Conservation (phyloP, 2,329 filamentous ascomycete genomes). For the Exutisphaerella laricina region DNA sequence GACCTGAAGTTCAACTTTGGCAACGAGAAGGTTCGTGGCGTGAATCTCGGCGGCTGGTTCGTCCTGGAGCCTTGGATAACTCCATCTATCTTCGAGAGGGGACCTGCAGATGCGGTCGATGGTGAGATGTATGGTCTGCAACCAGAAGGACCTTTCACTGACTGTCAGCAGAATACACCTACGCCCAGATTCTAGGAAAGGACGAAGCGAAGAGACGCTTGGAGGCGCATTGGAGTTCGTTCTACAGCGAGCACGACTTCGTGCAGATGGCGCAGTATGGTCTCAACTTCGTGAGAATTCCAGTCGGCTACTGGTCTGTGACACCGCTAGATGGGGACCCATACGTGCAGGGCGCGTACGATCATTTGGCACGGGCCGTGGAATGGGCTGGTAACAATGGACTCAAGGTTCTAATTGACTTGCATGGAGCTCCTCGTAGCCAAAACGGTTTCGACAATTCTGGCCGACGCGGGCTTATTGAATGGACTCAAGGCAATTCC, state of each 20-base stretch:
- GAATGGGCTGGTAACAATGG: constrained; percentile 51
- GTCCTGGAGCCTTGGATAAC: constrained; percentile 62
- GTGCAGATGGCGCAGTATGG: constrained; percentile 36
- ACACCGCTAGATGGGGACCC: constrained; percentile 47
- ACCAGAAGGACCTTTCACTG: too few species aligned
- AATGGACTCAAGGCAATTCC: constrained; percentile 42
- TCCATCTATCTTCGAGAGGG: constrained; percentile 53
- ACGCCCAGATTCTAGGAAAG: constrained; percentile 42
- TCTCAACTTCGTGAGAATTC: constrained; percentile 44
- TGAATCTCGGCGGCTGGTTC: constrained; percentile 61
- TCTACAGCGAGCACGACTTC: constrained; percentile 41
- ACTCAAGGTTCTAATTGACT: constrained; percentile 61
- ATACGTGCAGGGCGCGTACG: constrained; percentile 45
- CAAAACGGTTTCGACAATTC: constrained; percentile 67
- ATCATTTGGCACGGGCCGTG: constrained; percentile 45
- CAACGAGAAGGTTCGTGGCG: constrained; percentile 53
- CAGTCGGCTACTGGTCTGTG: constrained; percentile 52
- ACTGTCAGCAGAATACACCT: constrained; percentile 27
- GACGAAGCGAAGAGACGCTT: constrained; percentile 40
- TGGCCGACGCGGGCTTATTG: constrained; percentile 46
- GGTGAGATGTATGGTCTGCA: constrained; percentile 31
- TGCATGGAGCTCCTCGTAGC: constrained; percentile 60
- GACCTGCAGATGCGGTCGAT: constrained; percentile 47
- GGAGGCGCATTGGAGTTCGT: constrained; percentile 34
- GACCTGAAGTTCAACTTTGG: constrained; percentile 46